phyloP scores from a whole-genome alignment of 2,329 filamentous ascomycete species.

The Scleromitrula shiraiana region DNA sequence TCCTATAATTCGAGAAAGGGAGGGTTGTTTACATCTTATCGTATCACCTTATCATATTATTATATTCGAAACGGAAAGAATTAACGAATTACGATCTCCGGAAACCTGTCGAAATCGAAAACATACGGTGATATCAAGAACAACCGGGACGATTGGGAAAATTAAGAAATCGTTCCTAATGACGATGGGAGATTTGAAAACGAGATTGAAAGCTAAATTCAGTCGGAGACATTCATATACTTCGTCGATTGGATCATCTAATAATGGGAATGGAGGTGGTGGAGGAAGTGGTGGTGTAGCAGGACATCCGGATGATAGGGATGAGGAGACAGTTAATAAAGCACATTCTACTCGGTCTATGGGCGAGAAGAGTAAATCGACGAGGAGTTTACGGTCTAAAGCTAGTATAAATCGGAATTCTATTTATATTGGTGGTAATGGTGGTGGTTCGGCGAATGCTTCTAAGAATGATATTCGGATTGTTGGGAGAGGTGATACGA shows the following conservation, averaged over 20 bases:
- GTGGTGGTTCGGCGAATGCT: not conserved
- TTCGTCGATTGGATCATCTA: not conserved
- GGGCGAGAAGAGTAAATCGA: not conserved
- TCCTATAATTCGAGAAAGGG: too few species aligned
- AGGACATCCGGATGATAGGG: not conserved
- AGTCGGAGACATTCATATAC: conserved; percentile 6
- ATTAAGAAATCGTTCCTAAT: not conserved
- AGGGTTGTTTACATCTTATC: too few species aligned
- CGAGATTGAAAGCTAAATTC: conserved; percentile 9
- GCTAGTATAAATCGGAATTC: not conserved
- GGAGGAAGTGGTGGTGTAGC: not conserved
- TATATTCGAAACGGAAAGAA: too few species aligned
- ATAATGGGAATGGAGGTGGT: not conserved
- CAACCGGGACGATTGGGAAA: too few species aligned
- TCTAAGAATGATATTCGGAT: not conserved
- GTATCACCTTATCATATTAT: too few species aligned
- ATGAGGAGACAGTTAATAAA: not conserved
- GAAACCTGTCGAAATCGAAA: too few species aligned
- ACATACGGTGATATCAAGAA: too few species aligned
- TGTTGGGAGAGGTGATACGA: not conserved
- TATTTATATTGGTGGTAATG: not conserved
- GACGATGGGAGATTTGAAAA: conserved; percentile 10
- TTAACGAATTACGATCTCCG: too few species aligned
- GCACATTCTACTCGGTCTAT: not conserved
- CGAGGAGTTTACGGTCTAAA: not conserved